Evolutionary conservation across 2,329 filamentous ascomycete genomes (phyloP).

Genomic region (Penicillium sp.): DNA sequence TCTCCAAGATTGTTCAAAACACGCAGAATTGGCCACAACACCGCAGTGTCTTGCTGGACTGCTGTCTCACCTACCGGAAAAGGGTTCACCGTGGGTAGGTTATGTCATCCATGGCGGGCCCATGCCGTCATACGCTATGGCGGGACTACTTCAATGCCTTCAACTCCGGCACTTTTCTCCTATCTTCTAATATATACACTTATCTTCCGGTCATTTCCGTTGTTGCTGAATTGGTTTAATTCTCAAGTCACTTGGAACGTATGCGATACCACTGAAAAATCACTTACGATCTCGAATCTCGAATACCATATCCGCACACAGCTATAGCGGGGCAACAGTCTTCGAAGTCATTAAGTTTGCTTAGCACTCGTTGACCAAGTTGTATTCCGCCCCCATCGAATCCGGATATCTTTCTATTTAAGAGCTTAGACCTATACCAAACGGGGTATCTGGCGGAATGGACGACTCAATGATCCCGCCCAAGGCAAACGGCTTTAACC

Average conservation of each 20-base stretch:
- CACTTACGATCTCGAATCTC: background rate
- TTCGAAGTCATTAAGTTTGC: background rate
- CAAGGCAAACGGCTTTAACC: conserved; percentile 24
- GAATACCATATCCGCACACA: background rate
- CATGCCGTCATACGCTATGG: conserved; percentile 12
- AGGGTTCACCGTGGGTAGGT: background rate
- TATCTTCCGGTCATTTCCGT: conserved; percentile 2
- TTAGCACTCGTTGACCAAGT: background rate
- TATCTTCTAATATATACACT: background rate
- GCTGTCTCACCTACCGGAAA: background rate
- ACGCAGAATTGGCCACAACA: background rate
- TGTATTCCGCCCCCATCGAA: background rate
- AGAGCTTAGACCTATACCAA: background rate
- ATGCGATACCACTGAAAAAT: background rate
- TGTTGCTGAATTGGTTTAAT: background rate
- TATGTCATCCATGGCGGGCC: conserved; percentile 17
- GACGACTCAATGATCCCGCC: conserved; percentile 7
- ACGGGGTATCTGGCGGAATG: conserved; percentile 3
- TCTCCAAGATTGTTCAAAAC: background rate
- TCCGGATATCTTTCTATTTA: background rate
- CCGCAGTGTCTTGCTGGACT: background rate
- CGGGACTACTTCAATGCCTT: conserved; percentile 8
- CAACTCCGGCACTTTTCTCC: conserved; percentile 1
- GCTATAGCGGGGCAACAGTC: conserved; percentile 2
- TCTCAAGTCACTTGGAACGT: background rate